phyloP scores from a whole-genome alignment of 495 filamentous ascomycete genomes.

The Aspergillus funiculosus region DNA sequence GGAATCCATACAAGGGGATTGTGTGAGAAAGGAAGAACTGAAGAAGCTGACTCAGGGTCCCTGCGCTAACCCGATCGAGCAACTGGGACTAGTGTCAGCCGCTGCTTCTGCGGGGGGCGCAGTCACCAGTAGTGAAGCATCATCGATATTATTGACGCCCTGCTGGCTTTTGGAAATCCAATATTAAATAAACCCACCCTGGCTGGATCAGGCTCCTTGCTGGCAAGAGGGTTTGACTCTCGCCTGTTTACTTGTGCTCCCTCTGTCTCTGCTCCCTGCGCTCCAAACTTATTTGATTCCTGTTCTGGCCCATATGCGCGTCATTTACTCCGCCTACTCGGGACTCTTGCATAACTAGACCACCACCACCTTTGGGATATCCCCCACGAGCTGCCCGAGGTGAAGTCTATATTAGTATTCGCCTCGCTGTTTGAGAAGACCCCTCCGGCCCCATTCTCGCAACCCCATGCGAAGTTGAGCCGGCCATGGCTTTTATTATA shows the following conservation, averaged over 20 bases:
- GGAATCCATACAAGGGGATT: too few relatives aligned
- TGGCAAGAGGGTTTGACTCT: slow-evolving; percentile 20
- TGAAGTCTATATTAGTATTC: not conserved
- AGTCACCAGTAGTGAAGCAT: slow-evolving; percentile 7
- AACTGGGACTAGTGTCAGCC: not conserved
- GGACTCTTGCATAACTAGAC: slow-evolving; percentile 6
- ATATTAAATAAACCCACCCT: slow-evolving; percentile 9
- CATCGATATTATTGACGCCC: not conserved
- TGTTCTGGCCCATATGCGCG: slow-evolving; percentile 12
- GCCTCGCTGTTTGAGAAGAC: not conserved
- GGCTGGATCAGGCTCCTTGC: slow-evolving; percentile 23
- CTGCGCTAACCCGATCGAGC: not conserved
- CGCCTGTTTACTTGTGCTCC: not conserved
- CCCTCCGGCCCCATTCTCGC: not conserved
- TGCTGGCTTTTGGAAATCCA: not conserved
- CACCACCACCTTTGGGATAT: not conserved
- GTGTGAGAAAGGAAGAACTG: too few relatives aligned
- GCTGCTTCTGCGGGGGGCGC: slow-evolving; percentile 4
- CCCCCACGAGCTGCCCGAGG: slow-evolving; percentile 1
- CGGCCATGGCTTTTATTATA: slow-evolving; percentile 10
- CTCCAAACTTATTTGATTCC: not conserved
- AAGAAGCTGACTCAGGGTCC: too few relatives aligned
- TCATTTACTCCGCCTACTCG: slow-evolving; percentile 6
- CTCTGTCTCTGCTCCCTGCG: not conserved
- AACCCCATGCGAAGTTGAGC: not conserved